Base-by-base conservation (phyloP, 345 rosid genomes). In the Garcia nutans region DNA sequence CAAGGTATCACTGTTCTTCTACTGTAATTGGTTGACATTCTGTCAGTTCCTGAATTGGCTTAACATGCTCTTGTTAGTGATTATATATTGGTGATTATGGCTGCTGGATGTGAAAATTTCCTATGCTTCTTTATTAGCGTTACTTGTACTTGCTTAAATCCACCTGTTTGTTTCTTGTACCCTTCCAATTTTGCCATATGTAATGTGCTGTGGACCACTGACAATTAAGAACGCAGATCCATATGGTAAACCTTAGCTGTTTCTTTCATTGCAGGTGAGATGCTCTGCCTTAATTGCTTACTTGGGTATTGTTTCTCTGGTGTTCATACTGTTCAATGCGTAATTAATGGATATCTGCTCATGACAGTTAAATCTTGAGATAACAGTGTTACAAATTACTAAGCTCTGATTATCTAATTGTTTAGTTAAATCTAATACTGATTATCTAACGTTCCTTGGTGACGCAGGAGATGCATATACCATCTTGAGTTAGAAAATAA, bases 1-100 rank as follows among this genome's bases (percentile, higher is more conserved):
- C 97, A 73, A 91, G 97, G 99, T 87, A 81, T 71, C 75, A 78
- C 47, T 84, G 26, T 70, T 41, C 58, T 68, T 7, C 50, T 68
- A 28, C n/a, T 60, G 16, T 24, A 23, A 41, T 15, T 28, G 13
- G 6, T 37, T 37, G 41, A 37, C 41, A 37, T 37, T 37, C 41
- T 37, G 5, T 37, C 6, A 37, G 6, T 37, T 37, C 41, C 41
- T 37, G 41, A 37, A 37, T 37, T 37, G 41, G 6, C 26, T 76
- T 37, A 17, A 65, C 37, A 33, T 33, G 17, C 22, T 37, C 50
- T 41, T 65, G 23, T 9, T 8, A 65, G 20, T 41, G 15, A 44
- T 44, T 23, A 67, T 47, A 67, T 31, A 11, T 22, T 45, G 23
- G 45, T n/a, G 26, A 33, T 65, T 19, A 17, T 65, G 69, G 22